Evolutionary conservation across 148 eudicot genomes (phyloP).

Genomic region (Arctostaphylos glauca): DNA sequence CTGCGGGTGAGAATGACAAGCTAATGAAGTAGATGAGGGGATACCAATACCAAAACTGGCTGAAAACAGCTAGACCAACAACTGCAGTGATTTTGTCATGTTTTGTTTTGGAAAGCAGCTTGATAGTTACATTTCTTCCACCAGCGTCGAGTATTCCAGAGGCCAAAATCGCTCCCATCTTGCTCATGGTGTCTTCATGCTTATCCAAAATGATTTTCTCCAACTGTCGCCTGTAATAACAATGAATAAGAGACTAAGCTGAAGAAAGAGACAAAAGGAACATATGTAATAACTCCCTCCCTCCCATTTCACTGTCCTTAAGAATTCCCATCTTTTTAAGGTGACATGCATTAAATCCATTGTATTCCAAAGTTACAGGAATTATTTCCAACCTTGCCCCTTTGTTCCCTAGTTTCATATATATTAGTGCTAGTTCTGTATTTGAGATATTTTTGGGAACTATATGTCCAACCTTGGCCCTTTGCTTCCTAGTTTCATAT

Average conservation of each 20-base stretch:
- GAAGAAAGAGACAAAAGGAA: conserved; percentile 13
- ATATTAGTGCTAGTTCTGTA: neutral
- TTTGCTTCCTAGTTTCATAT: no score
- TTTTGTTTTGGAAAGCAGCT: conserved; percentile 81
- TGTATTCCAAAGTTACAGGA: neutral
- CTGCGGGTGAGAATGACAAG: conserved; percentile 92
- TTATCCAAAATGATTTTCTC: conserved; percentile 95
- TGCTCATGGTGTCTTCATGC: conserved; percentile 99
- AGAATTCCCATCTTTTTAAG: neutral
- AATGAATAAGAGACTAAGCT: neutral
- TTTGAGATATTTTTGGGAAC: neutral
- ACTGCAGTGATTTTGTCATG: conserved; percentile 95
- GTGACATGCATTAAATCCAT: neutral
- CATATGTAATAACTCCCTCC: neutral
- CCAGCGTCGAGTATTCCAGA: conserved; percentile 98
- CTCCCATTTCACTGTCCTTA: neutral
- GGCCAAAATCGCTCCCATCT: conserved; percentile 99
- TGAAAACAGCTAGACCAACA: conserved; percentile 92
- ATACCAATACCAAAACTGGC: conserved; percentile 99
- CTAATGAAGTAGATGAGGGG: conserved; percentile 96
- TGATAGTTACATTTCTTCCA: conserved; percentile 95
- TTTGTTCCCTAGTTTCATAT: neutral
- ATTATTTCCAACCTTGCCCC: neutral
- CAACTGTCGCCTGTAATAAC: conserved; percentile 66
- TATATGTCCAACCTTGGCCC: no score